Evolutionary conservation across 2,329 filamentous ascomycete species (phyloP), one percentile per base, ranked within the genome.

Genomic region (Apiospora marii): DNA sequence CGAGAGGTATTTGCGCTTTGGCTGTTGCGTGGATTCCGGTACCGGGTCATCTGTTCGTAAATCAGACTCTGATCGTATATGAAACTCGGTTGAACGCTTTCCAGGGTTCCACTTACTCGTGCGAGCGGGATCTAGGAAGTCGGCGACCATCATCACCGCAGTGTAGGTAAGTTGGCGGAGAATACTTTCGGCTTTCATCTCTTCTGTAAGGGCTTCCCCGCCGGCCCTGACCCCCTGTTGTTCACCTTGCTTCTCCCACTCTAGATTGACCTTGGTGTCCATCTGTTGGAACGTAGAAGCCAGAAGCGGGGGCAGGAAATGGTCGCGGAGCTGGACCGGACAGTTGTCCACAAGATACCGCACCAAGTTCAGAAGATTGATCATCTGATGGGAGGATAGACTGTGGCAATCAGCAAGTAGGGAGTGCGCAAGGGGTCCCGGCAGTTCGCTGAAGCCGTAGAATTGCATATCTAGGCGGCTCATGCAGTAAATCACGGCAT

Each of bases 101-200:
- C 16, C 3, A 37, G 13, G 22, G 24, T 3, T 64, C 13, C 43
- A 82, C 87, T 84, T 86, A 92, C 90, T 92, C 81, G 83, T 87
- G 84, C 90, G 85, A 68, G 88, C 87, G 19, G 95, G 93, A 80
- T 97, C 95, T 30, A 99, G 87, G 77, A 98, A 91, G 76, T 94
- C 93, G 10, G 94, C 94, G 74, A 98, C 93, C 88, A 98, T 94
- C 77, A 96, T 92, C 43, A 98, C 94, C 1, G 95, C 94, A 4
- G 94, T 94, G 82, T 97, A 96, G 0, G 96, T 98, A 69, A 98
- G 88, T 81, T 98, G 95, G 27, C 96, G 91, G 67, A 99, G 85
- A 43, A 99, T 97, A 79, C 96, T 98, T 82, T 99, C 96, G 8
- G 94, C 92, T 83, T 98, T 98, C 96, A 99, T 99, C 84, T 99